Percentiles rank a stretch among this genome's conserved stretches.
Conservation (phyloP, 352 stramenopile genomes). For the Pythium brachiatum region DNA sequence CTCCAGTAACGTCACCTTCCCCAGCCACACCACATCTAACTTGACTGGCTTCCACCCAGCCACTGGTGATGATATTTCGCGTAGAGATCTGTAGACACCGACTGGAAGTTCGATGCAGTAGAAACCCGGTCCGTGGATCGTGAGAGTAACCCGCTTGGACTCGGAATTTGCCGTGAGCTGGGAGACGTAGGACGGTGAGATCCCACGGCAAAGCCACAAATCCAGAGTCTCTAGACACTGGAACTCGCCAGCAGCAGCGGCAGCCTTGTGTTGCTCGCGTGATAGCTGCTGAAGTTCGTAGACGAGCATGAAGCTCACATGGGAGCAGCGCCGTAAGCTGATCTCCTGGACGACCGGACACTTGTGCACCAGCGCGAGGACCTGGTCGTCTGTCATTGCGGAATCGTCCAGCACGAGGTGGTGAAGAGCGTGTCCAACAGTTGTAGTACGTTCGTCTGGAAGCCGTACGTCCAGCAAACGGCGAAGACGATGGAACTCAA, state of each 20-base stretch:
- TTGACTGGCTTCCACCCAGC: not conserved
- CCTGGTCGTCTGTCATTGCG: constrained; percentile 26
- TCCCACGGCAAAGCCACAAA: constrained; percentile 33
- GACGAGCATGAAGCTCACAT: constrained; percentile 36
- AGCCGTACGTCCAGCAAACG: not conserved
- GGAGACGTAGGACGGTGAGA: constrained; percentile 26
- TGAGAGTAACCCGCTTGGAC: constrained; percentile 7
- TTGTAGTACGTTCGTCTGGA: not conserved
- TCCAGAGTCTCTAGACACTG: constrained; percentile 17
- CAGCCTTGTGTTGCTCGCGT: constrained; percentile 13
- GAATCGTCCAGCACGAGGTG: constrained; percentile 22
- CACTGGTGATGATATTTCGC: not conserved
- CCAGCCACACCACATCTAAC: constrained; percentile 5
- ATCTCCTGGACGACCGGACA: constrained; percentile 17
- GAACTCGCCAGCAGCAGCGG: not conserved
- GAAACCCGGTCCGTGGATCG: constrained; percentile 28
- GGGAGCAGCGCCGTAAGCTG: constrained; percentile 22
- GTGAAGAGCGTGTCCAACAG: constrained; percentile 19
- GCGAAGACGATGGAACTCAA: not conserved
- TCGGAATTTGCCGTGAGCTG: constrained; percentile 17
- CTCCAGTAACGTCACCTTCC: not conserved
- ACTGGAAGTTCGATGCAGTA: constrained; percentile 11
- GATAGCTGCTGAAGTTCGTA: constrained; percentile 30
- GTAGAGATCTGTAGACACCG: constrained; percentile 2
- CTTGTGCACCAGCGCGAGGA: constrained; percentile 22